Conservation (phyloP, 345 rosid genomes). For the Citropsis articulata region DNA sequence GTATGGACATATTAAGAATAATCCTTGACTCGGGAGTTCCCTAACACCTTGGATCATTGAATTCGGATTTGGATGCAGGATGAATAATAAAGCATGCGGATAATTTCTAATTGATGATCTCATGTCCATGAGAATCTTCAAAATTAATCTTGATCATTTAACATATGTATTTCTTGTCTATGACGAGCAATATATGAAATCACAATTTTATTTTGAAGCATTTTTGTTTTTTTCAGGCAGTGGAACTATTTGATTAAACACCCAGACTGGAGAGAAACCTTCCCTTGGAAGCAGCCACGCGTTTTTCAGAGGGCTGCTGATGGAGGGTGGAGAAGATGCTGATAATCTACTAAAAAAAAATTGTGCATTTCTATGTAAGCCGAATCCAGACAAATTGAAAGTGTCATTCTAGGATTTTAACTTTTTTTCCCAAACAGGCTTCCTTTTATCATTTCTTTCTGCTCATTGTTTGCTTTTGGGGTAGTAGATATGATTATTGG, state of each 20-base stretch:
- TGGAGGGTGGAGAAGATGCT: slow-evolving; percentile 59
- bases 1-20: slow-evolving; percentile 26
- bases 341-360: background rate
- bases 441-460: background rate
- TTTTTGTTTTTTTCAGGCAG: slow-evolving; percentile 36
- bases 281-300: slow-evolving; percentile 58
- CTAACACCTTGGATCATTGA: background rate
- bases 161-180: background rate
- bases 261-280: slow-evolving; percentile 63
- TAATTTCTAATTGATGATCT: background rate
- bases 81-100: background rate
- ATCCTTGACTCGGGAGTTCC: background rate
- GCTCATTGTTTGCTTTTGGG: background rate
- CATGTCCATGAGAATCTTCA: background rate
- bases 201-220: background rate
- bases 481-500: background rate
- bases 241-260: slow-evolving; percentile 55
- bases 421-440: no score
- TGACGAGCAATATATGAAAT: background rate
- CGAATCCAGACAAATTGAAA: background rate
- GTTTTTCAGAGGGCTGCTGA: slow-evolving; percentile 51
- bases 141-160: background rate
- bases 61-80: background rate
- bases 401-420: background rate
- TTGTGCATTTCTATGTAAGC: background rate